Evolutionary conservation across 1,284 basidiomycete genomes (phyloP).

Genomic region (Papiliotrema fonsecae): DNA sequence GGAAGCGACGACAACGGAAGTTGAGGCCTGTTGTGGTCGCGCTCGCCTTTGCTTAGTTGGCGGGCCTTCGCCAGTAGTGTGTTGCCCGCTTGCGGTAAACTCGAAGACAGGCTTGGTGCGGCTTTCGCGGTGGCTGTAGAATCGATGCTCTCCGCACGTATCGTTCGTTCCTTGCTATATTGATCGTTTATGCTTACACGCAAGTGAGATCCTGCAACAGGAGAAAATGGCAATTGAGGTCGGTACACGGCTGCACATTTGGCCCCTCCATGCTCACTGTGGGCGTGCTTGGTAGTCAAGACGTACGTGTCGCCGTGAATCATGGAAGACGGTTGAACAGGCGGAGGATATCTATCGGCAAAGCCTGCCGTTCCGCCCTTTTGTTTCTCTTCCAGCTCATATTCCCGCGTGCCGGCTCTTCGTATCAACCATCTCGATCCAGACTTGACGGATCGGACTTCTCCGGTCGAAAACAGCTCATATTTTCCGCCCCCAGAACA

Average conservation of each 20-base stretch:
- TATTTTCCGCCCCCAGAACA: slow-evolving; percentile 42
- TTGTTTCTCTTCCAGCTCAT: slow-evolving; percentile 35
- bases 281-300: slow-evolving; percentile 35
- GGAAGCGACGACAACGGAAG: neutral
- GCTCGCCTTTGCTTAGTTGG: neutral
- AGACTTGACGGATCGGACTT: slow-evolving; percentile 33
- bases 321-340: slow-evolving; percentile 1
- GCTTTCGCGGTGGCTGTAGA: slow-evolving; percentile 9
- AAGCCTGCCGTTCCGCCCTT: neutral
- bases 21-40: neutral
- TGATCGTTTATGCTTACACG: slow-evolving; percentile 12
- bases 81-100: neutral
- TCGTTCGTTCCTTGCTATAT: slow-evolving; percentile 2
- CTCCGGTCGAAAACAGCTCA: slow-evolving; percentile 35
- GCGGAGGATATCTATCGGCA: slow-evolving; percentile 2
- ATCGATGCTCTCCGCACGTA: slow-evolving; percentile 12
- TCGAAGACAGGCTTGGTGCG: neutral
- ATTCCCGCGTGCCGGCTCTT: slow-evolving; percentile 32
- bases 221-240: too few species aligned
- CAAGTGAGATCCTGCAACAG: too few species aligned
- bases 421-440: slow-evolving; percentile 37
- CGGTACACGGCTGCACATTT: slow-evolving; percentile 22
- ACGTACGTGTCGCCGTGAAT: slow-evolving; percentile 14
- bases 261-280: slow-evolving; percentile 44
- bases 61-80: neutral